Conservation (phyloP, 768 basidiomycete genomes). For the Xerocomellus chrysenteron region DNA sequence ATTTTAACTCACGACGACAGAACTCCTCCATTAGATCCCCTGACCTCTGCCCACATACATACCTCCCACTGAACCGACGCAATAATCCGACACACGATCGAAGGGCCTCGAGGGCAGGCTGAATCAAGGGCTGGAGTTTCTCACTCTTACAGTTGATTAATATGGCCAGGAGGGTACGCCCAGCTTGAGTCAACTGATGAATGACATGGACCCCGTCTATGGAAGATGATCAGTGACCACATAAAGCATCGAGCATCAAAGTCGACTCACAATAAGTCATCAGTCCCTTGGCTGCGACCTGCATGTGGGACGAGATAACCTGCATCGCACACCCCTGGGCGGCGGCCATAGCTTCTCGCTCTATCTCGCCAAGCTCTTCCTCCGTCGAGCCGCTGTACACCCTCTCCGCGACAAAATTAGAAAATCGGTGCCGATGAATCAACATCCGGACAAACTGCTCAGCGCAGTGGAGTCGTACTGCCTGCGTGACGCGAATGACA, state of each 20-base stretch:
- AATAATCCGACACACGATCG: conserved; percentile 87
- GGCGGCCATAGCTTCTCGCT: conserved; percentile 74
- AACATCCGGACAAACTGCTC: conserved; percentile 87
- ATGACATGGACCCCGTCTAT: conserved; percentile 93
- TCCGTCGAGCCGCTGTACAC: conserved; percentile 42
- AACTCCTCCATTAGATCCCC: conserved; percentile 96
- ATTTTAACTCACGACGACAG: conserved; percentile 65
- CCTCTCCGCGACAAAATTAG: conserved; percentile 71
- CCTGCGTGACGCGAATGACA: conserved; percentile 86
- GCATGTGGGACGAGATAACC: conserved; percentile 79
- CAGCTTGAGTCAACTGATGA: conserved; percentile 92
- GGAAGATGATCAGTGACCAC: conserved; percentile 12
- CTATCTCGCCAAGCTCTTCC: conserved; percentile 63
- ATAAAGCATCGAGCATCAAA: conserved; percentile 2
- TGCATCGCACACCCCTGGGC: conserved; percentile 78
- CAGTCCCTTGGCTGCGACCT: conserved; percentile 81
- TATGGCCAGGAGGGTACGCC: conserved; percentile 84
- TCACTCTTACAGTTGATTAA: conserved; percentile 87
- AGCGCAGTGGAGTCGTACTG: conserved; percentile 80
- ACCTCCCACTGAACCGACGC: conserved; percentile 85
- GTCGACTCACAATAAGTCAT: conserved; percentile 88
- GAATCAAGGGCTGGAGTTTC: conserved; percentile 68
- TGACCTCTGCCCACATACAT: conserved; percentile 87
- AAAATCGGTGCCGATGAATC: conserved; percentile 86
- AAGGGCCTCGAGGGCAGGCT: conserved; percentile 80